Conservation (phyloP, 192 early-diverging fungal species). For the Diversispora eburnea region DNA sequence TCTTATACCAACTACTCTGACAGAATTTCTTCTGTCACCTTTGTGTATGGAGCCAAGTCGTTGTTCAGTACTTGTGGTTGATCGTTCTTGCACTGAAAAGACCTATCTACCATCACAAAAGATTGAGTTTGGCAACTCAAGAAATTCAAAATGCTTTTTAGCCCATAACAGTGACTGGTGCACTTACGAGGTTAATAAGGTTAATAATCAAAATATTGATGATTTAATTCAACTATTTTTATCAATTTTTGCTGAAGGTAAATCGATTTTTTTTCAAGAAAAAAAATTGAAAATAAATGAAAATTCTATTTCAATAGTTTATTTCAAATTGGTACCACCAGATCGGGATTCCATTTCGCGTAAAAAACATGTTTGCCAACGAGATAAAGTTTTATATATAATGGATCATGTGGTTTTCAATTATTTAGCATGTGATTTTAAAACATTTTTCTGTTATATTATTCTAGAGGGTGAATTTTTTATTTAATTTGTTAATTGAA, state of each 20-base stretch:
- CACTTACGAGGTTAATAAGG: constrained; percentile 1
- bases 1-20: constrained; percentile 7
- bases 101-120: constrained; percentile 10
- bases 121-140: background rate
- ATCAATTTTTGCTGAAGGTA: constrained; percentile 20
- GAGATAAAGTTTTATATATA: too few relatives aligned
- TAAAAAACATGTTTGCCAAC: too few relatives aligned
- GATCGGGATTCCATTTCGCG: too few relatives aligned
- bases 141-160: background rate
- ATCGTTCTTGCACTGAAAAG: constrained; percentile 23
- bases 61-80: constrained; percentile 22
- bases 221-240: constrained; percentile 18
- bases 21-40: constrained; percentile 26
- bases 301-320: background rate
- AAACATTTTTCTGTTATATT: too few relatives aligned
- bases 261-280: background rate
- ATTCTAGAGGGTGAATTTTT: too few relatives aligned
- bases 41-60: constrained; percentile 26
- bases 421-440: too few relatives aligned
- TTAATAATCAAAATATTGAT: constrained; percentile 4
- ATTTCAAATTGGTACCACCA: background rate
- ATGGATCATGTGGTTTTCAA: too few relatives aligned
- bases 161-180: constrained; percentile 5
- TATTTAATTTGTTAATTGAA: too few relatives aligned
- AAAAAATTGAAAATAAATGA: too few relatives aligned